Percentiles rank a stretch among this genome's conserved stretches.
These are phyloP conservation scores for Pyrrhoderma noxium DNA, from an alignment of 1,284 basidiomycete genomes.

Conservation along the genomic window DNA sequence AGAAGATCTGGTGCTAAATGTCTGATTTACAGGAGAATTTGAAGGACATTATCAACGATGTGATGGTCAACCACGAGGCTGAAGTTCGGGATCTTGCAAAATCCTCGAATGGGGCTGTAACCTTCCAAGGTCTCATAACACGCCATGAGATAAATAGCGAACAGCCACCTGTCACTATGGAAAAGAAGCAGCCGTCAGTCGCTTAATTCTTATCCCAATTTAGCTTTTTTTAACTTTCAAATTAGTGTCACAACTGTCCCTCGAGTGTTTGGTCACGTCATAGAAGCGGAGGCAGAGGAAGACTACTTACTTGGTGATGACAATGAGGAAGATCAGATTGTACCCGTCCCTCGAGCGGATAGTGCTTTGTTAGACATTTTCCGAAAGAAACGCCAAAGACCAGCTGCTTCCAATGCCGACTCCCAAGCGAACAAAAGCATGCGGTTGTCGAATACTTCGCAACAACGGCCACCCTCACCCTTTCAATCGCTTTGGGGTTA, in stretches of 20 bases:
- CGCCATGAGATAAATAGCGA: constrained; percentile 92
- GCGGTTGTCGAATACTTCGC: constrained; percentile 33
- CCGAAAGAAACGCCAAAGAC: constrained; percentile 24
- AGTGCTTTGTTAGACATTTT: constrained; percentile 4
- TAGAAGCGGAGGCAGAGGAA: constrained; percentile 72
- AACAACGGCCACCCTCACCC: constrained; percentile 39
- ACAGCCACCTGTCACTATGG: constrained; percentile 46
- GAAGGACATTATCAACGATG: constrained; percentile 76
- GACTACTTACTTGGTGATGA: constrained; percentile 87
- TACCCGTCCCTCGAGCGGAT: background rate
- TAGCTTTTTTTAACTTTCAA: background rate
- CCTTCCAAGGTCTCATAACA: constrained; percentile 67
- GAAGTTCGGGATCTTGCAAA: constrained; percentile 61
- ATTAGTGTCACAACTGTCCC: background rate
- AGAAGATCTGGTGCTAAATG: constrained; percentile 4
- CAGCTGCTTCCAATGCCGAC: constrained; percentile 6
- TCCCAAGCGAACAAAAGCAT: constrained; percentile 25
- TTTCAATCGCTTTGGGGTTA: constrained; percentile 65
- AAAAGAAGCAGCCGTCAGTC: constrained; percentile 45
- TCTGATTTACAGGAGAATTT: constrained; percentile 65
- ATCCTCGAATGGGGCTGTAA: constrained; percentile 52
- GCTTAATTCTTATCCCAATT: constrained; percentile 3
- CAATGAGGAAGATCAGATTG: constrained; percentile 50
- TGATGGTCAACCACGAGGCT: constrained; percentile 73
- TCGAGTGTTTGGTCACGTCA: constrained; percentile 27